These are phyloP conservation scores for Boehmeria nivea DNA, from an alignment of 306 rosid genomes.

Conservation along the genomic window DNA sequence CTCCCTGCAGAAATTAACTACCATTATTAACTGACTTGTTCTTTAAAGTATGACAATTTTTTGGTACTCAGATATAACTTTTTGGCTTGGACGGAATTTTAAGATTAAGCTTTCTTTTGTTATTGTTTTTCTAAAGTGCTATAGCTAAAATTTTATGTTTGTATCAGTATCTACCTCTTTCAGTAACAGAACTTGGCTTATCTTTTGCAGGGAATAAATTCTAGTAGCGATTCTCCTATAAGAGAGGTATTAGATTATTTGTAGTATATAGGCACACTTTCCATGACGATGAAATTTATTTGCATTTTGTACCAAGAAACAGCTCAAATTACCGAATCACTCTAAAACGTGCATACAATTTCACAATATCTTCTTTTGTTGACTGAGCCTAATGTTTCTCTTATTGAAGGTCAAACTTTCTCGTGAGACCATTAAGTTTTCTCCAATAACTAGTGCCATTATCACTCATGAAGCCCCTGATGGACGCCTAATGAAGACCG, in stretches of 20 bases:
- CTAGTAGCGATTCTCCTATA: conserved; percentile 28
- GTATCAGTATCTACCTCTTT: too few relatives aligned
- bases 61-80: not conserved
- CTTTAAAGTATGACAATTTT: conserved; percentile 3
- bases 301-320: too few relatives aligned
- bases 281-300: too few relatives aligned
- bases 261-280: not conserved
- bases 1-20: conserved; percentile 13
- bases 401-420: conserved; percentile 72
- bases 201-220: conserved; percentile 48
- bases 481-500: conserved; percentile 70
- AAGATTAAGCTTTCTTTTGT: not conserved
- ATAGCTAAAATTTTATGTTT: too few relatives aligned
- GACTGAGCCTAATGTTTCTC: conserved; percentile 8
- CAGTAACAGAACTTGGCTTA: conserved; percentile 22
- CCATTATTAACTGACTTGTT: conserved; percentile 5
- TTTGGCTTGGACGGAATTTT: not conserved
- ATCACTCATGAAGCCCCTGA: conserved; percentile 68
- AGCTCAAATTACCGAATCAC: conserved; percentile 14
- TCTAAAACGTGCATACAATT: conserved; percentile 8
- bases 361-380: not conserved
- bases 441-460: conserved; percentile 77
- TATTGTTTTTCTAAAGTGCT: not conserved
- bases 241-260: conserved; percentile 55
- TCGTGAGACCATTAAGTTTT: conserved; percentile 75